Evolutionary conservation across 148 eudicot species (phyloP).

Genomic region (Chenopodium suecicum): DNA sequence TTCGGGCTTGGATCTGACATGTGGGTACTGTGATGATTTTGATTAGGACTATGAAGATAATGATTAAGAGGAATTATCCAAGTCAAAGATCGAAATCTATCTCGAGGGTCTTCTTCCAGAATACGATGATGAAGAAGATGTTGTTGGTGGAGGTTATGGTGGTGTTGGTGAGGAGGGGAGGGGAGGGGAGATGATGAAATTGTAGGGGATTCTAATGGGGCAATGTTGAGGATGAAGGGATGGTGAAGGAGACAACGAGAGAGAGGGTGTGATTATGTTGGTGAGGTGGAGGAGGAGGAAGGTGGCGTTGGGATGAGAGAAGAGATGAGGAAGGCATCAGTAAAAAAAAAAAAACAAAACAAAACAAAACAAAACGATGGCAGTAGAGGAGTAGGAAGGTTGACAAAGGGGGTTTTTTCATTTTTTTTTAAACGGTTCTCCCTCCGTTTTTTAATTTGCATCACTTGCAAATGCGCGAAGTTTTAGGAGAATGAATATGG

Average conservation of each 20-base stretch:
- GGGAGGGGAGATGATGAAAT: constrained; percentile 19
- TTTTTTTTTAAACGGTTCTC: too few relatives aligned
- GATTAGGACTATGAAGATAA: too few relatives aligned
- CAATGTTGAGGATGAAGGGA: constrained; percentile 2
- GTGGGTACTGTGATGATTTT: not conserved
- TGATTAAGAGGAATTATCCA: constrained; percentile 17
- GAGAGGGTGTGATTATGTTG: not conserved
- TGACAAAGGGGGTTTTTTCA: too few relatives aligned
- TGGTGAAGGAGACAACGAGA: constrained; percentile 18
- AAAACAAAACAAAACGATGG: too few relatives aligned
- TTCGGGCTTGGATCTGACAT: too few relatives aligned
- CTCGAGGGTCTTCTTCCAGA: not conserved
- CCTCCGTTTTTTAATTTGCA: too few relatives aligned
- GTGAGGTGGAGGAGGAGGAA: constrained; percentile 21
- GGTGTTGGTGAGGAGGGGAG: constrained; percentile 13
- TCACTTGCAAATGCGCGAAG: too few relatives aligned
- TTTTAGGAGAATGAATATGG: too few relatives aligned
- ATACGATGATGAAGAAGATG: not conserved
- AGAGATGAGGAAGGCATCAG: constrained; percentile 8
- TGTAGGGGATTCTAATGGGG: not conserved
- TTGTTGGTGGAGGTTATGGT: constrained; percentile 14
- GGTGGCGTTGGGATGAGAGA: constrained; percentile 12
- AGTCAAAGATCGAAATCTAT: not conserved
- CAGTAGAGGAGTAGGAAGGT: too few relatives aligned
- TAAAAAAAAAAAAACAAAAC: too few relatives aligned